Evolutionary conservation across 805 yeast genomes (phyloP), one percentile per base, ranked within the genome.

Genomic region (Yarrowia deformans): DNA sequence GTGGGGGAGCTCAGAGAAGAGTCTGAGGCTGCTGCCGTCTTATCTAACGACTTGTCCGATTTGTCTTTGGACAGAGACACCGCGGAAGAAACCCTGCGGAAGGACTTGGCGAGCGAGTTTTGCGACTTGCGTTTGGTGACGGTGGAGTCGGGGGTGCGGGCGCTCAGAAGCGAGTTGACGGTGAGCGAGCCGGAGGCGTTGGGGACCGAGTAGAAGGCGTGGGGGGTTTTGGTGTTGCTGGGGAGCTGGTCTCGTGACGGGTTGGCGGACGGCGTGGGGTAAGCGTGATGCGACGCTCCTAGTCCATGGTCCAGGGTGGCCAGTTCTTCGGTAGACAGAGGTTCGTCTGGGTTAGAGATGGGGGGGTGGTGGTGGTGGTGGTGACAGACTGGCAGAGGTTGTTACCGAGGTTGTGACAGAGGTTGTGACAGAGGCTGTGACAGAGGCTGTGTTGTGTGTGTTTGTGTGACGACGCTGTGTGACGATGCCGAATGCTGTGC

Each of bases 301-400:
- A 60, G 66, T 18, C 52, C 52, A 45, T 63, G 68, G 56, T 63
- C 68, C 46, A 63, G 56, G 8, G 68, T 63, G 9, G 68, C 68
- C 45, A 49, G 56, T 34, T 63, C 68, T 63, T 63, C 68, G 42
- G 48, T 48, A 19, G 56, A 48, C 14, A 63, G 56, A 8, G 68
- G 68, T 48, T 63, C 68, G 68, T 63, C 68, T 63, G 68, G 4
- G 68, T 63, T 63, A 63, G 67, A 18, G n/a, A 34, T 40, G 13
- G 64, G 10, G 4, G 39, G n/a, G 6, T n/a, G 46, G 19, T 1
- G 3, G 29, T 10, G 45, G 45, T 16, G 34, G 18, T 9, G 12
- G 40, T 7, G 40, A 10, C 9, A 10, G 40, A 8, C 13, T 10
- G 13, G 40, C 39, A 35, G 39, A 35, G 39, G 12, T 10, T 35